Conservation (phyloP, 345 rosid species). For the Pistacia integerrima region DNA sequence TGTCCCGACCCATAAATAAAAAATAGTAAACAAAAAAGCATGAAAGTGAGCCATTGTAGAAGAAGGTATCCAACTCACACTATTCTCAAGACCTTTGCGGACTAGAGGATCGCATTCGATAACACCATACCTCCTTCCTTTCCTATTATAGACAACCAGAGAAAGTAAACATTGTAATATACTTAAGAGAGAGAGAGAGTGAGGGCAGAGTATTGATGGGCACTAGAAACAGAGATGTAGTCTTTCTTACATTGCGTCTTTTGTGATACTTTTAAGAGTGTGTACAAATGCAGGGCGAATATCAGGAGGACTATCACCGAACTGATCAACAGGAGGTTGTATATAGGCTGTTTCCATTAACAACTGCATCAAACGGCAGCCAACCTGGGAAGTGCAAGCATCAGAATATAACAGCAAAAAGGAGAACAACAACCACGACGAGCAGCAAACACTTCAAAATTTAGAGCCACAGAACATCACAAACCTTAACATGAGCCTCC, state of each 20-base stretch:
- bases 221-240: conserved; percentile 17
- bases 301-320: conserved; percentile 79
- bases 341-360: conserved; percentile 84
- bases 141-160: conserved; percentile 48
- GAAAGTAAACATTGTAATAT: conserved; percentile 11
- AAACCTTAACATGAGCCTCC: conserved; percentile 86
- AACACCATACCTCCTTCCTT: conserved; percentile 86
- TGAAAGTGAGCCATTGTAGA: conserved; percentile 10
- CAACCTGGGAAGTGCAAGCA: conserved; percentile 63
- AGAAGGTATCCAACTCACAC: conserved; percentile 52
- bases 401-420: conserved; percentile 22
- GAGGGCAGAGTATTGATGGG: background rate
- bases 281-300: conserved; percentile 94
- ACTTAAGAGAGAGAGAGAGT: conserved; percentile 15
- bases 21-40: background rate
- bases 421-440: conserved; percentile 10
- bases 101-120: conserved; percentile 91
- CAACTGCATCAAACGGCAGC: conserved; percentile 81
- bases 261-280: conserved; percentile 52
- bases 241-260: conserved; percentile 64
- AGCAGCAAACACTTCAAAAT: conserved; percentile 7
- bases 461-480: conserved; percentile 23
- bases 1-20: background rate
- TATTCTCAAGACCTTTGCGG: conserved; percentile 81
- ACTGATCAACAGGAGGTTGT: conserved; percentile 77